Conservation (phyloP, 768 basidiomycete genomes). For the Suillus occidentalis region DNA sequence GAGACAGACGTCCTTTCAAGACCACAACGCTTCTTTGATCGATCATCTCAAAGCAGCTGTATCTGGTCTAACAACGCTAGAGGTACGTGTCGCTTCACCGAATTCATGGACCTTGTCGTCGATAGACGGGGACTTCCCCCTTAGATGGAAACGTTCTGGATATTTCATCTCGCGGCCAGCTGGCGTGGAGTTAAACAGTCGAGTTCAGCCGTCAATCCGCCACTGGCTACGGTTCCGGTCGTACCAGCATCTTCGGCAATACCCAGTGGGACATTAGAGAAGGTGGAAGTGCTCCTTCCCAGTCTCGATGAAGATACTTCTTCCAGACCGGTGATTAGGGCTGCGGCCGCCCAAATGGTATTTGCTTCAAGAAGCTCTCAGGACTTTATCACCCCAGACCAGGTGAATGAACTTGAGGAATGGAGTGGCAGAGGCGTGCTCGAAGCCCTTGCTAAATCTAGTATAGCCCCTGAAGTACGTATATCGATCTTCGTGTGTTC, state of each 20-base stretch:
- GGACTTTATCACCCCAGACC: constrained; percentile 73
- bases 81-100: constrained; percentile 43
- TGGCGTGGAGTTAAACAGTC: constrained; percentile 46
- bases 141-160: constrained; percentile 86
- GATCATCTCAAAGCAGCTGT: constrained; percentile 50
- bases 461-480: constrained; percentile 52
- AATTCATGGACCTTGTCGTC: background rate
- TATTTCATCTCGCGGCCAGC: constrained; percentile 74
- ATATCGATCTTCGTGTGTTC: constrained; percentile 12
- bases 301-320: constrained; percentile 6
- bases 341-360: constrained; percentile 80
- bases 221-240: constrained; percentile 47
- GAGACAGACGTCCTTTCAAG: constrained; percentile 76
- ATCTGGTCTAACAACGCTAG: constrained; percentile 61
- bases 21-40: constrained; percentile 67
- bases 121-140: constrained; percentile 5
- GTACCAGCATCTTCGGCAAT: constrained; percentile 32
- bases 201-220: constrained; percentile 32
- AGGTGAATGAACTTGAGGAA: constrained; percentile 57
- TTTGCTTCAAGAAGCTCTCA: constrained; percentile 74
- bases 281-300: constrained; percentile 1
- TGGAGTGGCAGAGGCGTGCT: constrained; percentile 64
- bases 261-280: constrained; percentile 10
- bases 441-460: constrained; percentile 50
- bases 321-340: constrained; percentile 49